Evolutionary conservation across 1,284 basidiomycete genomes (phyloP), one percentile per base, ranked within the genome.

Genomic region (Takashimella tepidaria): DNA sequence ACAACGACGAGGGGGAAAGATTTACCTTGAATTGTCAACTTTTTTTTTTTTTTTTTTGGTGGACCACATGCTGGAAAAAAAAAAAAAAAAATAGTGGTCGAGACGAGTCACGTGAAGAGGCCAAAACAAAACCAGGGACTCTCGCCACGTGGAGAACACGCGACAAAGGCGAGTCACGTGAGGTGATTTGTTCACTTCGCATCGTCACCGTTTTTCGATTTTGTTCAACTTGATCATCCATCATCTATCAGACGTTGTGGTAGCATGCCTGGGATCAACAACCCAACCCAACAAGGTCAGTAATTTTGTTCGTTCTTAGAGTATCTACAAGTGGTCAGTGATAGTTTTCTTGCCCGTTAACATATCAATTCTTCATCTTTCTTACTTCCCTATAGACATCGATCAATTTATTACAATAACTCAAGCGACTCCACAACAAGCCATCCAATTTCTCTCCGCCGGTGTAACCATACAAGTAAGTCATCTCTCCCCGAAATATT

Each of bases 341-440:
- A n/a, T n/a, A n/a, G n/a, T n/a, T n/a, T n/a, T n/a, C n/a, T n/a
- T n/a, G n/a, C n/a, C n/a, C n/a, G n/a, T n/a, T n/a, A n/a, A n/a
- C n/a, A n/a, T n/a, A n/a, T n/a, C n/a, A n/a, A n/a, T n/a, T n/a
- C n/a, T n/a, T n/a, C n/a, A n/a, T n/a, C n/a, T n/a, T n/a, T n/a
- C n/a, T n/a, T n/a, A n/a, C n/a, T n/a, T n/a, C n/a, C n/a, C n/a
- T 16, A 16, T 37, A 73, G 73, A 73, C 49, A 68, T 72, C 56
- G 67, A 70, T 42, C 64, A 71, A 45, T 76, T 76, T 44, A 62
- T 72, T 23, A 67, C 67, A 21, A 66, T 76, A 45, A 76, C 75
- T 12, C 67, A 71, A 55, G 67, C 73, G 16, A 60, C 63, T 21
- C 60, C 60, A 12, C 58, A 61, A 23, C 64, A 72, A 41, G 75